Evolutionary conservation across 352 stramenopile species (phyloP), one percentile per base, ranked within the genome.

Genomic region (Phytophthora meadii): DNA sequence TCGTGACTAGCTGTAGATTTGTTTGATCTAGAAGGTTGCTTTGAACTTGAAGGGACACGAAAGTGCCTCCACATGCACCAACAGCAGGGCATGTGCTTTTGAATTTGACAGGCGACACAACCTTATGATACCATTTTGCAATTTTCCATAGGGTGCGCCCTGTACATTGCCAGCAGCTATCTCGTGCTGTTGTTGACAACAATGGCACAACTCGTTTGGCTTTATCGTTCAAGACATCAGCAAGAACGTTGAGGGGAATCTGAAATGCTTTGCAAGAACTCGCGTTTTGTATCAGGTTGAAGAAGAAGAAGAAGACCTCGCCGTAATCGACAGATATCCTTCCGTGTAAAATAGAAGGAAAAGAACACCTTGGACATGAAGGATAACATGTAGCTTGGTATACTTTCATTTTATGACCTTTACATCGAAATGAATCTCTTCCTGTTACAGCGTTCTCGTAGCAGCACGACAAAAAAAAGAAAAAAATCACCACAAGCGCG

Each of bases 401-500:
- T 72, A 76, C 63, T 72, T 69, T 67, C 68, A 76, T 72, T 76
- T 73, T 70, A 73, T 73, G 64, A 76, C 40, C 54, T 73, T 73
- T 70, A 76, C 68, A 76, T 73, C 60, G 59, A 76, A 76, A 76
- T 76, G 64, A 73, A 76, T 54, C 44, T 73, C 54, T 64, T 62
- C 45, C 36, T 63, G 62, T 70, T 66, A 72, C 63, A 72, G 63
- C 56, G 45, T 63, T 65, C 61, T 70, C 37, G 67, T 49, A 74
- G 67, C 52, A 65, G 47, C 57, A 76, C 36, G 62, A 66, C 63
- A 54, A 68, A 67, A 71, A 69, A 60, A 68, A 68, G 52, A 19
- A 50, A 62, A 65, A 64, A 59, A 67, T 65, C 39, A 68, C 65
- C 58, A 61, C 58, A 57, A 59, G 55, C 34, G 50, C 55, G 41